Evolutionary conservation across 1,284 basidiomycete species (phyloP).

Genomic region (Trametes polyzona): DNA sequence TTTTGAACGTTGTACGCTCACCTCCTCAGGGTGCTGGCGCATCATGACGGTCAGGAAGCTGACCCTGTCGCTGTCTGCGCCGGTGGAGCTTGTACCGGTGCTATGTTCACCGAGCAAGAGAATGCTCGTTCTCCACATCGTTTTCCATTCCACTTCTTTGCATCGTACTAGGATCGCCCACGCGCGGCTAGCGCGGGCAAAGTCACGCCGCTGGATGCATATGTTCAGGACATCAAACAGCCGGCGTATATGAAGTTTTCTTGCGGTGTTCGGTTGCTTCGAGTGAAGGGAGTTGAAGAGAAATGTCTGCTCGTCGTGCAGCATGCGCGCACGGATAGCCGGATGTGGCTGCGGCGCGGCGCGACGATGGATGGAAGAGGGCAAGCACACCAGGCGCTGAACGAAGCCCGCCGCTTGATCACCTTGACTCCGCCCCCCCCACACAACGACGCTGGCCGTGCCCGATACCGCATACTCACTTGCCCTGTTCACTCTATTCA

Average conservation of each 20-base stretch:
- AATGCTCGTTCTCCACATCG: conserved; percentile 76
- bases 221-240: conserved; percentile 77
- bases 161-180: conserved; percentile 86
- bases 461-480: no score
- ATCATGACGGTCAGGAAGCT: conserved; percentile 71
- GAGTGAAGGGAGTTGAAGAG: conserved; percentile 58
- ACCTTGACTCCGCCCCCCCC: conserved; percentile 15
- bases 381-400: conserved; percentile 4
- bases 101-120: conserved; percentile 48
- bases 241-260: conserved; percentile 73
- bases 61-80: conserved; percentile 44
- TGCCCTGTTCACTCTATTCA: neutral
- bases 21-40: conserved; percentile 66
- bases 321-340: conserved; percentile 35
- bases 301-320: conserved; percentile 44
- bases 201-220: conserved; percentile 71
- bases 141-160: conserved; percentile 79
- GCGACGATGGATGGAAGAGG: neutral
- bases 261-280: conserved; percentile 50
- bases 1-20: conserved; percentile 38
- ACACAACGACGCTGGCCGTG: conserved; percentile 1
- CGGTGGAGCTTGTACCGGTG: neutral
- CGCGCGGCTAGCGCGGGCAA: conserved; percentile 67
- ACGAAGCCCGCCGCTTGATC: conserved; percentile 8
- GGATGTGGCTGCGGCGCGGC: neutral